Conservation (phyloP, 257 asterid species). For the Solanum lignicaule region DNA sequence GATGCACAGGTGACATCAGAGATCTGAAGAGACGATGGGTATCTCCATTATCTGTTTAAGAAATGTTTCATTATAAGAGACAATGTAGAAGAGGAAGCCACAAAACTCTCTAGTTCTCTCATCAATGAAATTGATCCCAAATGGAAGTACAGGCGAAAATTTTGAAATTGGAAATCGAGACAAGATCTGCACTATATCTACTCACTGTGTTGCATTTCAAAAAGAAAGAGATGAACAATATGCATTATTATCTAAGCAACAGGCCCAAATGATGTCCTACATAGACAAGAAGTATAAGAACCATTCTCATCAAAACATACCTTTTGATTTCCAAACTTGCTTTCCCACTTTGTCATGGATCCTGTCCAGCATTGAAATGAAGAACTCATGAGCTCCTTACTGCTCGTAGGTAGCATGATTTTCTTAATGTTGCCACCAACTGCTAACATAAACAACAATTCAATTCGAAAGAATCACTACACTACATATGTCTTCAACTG, state of each 20-base stretch:
- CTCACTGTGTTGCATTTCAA: neutral
- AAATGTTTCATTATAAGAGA: neutral
- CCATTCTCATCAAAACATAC: neutral
- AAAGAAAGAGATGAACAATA: neutral
- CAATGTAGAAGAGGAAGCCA: neutral
- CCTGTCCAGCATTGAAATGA: constrained; percentile 83
- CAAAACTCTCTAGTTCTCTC: neutral
- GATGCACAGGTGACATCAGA: constrained; percentile 65
- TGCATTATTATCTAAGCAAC: neutral
- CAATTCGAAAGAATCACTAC: neutral
- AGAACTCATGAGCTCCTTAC: constrained; percentile 90
- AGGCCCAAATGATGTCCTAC: neutral
- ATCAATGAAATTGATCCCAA: neutral
- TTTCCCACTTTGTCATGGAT: constrained; percentile 77
- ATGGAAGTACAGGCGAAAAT: neutral
- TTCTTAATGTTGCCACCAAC: constrained; percentile 97
- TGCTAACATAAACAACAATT: constrained; percentile 6
- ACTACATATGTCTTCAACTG: neutral
- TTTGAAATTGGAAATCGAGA: neutral
- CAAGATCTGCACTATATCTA: neutral
- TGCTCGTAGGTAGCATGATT: constrained; percentile 88
- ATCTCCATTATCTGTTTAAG: constrained; percentile 59
- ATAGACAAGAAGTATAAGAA: neutral
- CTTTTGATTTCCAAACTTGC: constrained; percentile 49
- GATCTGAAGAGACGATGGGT: constrained; percentile 51